These are phyloP conservation scores for Phytophthora palmivora DNA, from an alignment of 352 stramenopile genomes.

Conservation along the genomic window DNA sequence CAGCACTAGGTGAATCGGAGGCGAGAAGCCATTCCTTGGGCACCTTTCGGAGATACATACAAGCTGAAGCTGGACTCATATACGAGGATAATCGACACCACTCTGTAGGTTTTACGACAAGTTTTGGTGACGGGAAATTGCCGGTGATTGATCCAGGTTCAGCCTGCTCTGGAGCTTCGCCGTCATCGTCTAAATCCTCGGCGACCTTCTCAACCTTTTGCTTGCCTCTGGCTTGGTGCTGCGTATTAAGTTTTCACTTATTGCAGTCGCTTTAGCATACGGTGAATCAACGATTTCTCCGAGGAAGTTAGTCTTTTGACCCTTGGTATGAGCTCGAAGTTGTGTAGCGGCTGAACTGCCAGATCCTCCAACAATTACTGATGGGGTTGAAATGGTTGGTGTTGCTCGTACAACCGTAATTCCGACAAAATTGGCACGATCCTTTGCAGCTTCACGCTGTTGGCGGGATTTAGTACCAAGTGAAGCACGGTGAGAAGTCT, in stretches of 20 bases:
- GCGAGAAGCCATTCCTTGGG: slow-evolving; percentile 66
- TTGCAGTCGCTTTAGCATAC: slow-evolving; percentile 42
- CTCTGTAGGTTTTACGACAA: slow-evolving; percentile 80
- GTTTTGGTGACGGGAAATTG: slow-evolving; percentile 57
- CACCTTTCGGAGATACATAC: slow-evolving; percentile 72
- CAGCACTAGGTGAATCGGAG: slow-evolving; percentile 15
- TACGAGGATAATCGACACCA: slow-evolving; percentile 78
- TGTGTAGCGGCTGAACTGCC: slow-evolving; percentile 40
- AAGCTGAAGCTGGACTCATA: slow-evolving; percentile 54
- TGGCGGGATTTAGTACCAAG: slow-evolving; percentile 50
- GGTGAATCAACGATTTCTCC: slow-evolving; percentile 66
- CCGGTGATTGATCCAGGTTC: slow-evolving; percentile 6
- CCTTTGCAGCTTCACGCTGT: slow-evolving; percentile 62
- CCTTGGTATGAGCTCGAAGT: slow-evolving; percentile 52
- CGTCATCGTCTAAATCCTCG: slow-evolving; percentile 30
- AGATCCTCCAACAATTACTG: slow-evolving; percentile 24
- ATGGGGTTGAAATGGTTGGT: not conserved
- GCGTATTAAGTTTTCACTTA: slow-evolving; percentile 30
- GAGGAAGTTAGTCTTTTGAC: slow-evolving; percentile 75
- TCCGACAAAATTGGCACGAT: slow-evolving; percentile 68
- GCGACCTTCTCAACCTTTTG: slow-evolving; percentile 22
- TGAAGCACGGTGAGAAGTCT: slow-evolving; percentile 64
- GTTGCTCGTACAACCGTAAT: slow-evolving; percentile 56
- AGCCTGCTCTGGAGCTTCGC: slow-evolving; percentile 12
- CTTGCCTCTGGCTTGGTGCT: slow-evolving; percentile 17